These are phyloP conservation scores for Coniochaeta sp. DNA, from an alignment of 2,329 filamentous ascomycete species.

Conservation along the genomic window DNA sequence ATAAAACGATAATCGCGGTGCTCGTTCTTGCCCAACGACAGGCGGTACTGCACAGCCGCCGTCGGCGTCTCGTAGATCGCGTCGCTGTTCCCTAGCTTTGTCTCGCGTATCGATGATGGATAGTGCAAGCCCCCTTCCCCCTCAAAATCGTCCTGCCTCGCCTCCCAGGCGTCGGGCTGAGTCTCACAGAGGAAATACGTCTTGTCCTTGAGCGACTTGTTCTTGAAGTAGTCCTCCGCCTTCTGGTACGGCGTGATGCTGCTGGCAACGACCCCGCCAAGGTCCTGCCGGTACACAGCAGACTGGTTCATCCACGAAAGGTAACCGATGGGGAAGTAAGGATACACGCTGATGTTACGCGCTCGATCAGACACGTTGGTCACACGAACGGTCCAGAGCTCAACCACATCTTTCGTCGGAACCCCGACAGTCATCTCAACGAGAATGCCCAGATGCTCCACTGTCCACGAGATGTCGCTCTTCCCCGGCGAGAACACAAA, in stretches of 20 bases:
- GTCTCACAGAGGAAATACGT: constrained; percentile 50
- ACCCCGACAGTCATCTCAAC: constrained; percentile 45
- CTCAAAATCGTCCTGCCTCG: constrained; percentile 44
- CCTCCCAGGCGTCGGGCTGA: constrained; percentile 43
- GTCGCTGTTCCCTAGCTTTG: constrained; percentile 35
- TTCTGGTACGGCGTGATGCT: constrained; percentile 52
- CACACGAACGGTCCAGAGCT: constrained; percentile 48
- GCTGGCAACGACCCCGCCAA: constrained; percentile 42
- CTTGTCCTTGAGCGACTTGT: constrained; percentile 49
- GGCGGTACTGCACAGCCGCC: constrained; percentile 45
- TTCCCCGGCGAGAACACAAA: constrained; percentile 49
- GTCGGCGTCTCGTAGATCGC: constrained; percentile 49
- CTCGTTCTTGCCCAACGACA: constrained; percentile 30
- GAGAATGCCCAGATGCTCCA: constrained; percentile 41
- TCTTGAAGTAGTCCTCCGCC: constrained; percentile 49
- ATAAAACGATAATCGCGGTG: constrained; percentile 43
- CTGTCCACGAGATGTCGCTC: constrained; percentile 46
- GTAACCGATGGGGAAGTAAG: constrained; percentile 52
- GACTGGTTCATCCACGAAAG: constrained; percentile 59
- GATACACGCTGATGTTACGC: constrained; percentile 44
- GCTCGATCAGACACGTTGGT: constrained; percentile 38
- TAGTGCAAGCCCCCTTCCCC: constrained; percentile 48
- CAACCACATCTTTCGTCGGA: constrained; percentile 46
- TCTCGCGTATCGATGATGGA: constrained; percentile 32
- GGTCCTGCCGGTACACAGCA: constrained; percentile 40